These are phyloP conservation scores for Pezicula carpinea DNA, from an alignment of 2,329 filamentous ascomycete genomes.

Conservation along the genomic window DNA sequence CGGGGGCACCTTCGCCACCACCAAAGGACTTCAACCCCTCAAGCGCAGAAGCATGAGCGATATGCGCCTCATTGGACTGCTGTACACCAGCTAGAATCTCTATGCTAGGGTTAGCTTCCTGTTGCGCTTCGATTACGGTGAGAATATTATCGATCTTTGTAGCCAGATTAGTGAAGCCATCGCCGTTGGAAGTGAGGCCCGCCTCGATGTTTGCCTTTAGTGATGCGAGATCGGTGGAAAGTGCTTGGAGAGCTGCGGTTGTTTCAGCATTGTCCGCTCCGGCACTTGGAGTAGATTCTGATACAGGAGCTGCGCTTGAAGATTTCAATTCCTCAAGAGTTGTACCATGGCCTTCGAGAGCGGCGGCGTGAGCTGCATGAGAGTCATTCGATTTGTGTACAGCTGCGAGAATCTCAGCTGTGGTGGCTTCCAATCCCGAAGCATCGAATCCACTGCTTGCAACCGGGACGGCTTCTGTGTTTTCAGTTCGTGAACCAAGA, in stretches of 20 bases:
- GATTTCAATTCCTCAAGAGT: slow-evolving; percentile 1
- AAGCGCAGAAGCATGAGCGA: slow-evolving; percentile 11
- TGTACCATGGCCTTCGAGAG: background rate
- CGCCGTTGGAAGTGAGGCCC: background rate
- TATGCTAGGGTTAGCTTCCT: too few species aligned
- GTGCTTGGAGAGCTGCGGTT: background rate
- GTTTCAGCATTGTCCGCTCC: background rate
- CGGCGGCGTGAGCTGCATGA: slow-evolving; percentile 1
- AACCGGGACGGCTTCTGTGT: background rate
- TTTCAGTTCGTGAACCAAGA: background rate
- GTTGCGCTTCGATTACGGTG: slow-evolving; percentile 9
- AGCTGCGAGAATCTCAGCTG: slow-evolving; percentile 1
- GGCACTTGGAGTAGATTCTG: background rate
- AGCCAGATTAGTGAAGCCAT: slow-evolving; percentile 1
- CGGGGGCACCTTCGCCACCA: background rate
- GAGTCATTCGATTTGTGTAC: slow-evolving; percentile 1
- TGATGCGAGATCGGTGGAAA: background rate
- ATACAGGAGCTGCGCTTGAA: background rate
- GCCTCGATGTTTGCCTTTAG: background rate
- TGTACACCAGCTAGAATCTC: too few species aligned
- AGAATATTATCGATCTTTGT: slow-evolving; percentile 8
- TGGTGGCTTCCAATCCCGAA: background rate
- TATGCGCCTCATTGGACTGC: background rate
- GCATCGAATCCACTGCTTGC: background rate
- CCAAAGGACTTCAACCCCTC: slow-evolving; percentile 7